Conservation (phyloP, 1,284 basidiomycete species). For the Paramarasmius palmivorus region DNA sequence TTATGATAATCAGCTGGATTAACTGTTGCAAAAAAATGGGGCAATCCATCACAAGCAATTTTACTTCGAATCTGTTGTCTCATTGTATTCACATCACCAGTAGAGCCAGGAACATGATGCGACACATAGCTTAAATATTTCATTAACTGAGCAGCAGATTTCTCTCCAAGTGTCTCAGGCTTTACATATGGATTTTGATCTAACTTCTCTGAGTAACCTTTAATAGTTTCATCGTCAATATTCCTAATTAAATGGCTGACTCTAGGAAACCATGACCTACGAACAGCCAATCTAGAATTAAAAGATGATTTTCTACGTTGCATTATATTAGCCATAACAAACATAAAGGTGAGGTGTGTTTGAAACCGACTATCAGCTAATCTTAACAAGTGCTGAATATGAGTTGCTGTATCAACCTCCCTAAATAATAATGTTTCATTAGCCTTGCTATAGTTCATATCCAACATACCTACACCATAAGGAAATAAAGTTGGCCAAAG, state of each 20-base stretch:
- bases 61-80: constrained; percentile 9
- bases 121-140: constrained; percentile 15
- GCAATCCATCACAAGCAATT: constrained; percentile 2
- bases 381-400: constrained; percentile 4
- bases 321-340: constrained; percentile 14
- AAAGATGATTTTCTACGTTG: constrained; percentile 12
- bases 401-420: constrained; percentile 2
- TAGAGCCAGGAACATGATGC: constrained; percentile 15
- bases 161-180: constrained; percentile 7
- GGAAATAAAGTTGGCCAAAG: constrained; percentile 16
- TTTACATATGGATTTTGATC: constrained; percentile 12
- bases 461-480: constrained; percentile 16
- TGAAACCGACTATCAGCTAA: constrained; percentile 10
- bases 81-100: neutral
- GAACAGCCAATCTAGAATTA: constrained; percentile 7
- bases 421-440: neutral
- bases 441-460: neutral
- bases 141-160: constrained; percentile 7
- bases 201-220: constrained; percentile 4
- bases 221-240: neutral
- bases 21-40: constrained; percentile 10
- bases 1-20: constrained; percentile 17
- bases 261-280: constrained; percentile 8
- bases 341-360: constrained; percentile 15
- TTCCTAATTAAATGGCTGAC: constrained; percentile 1